Evolutionary conservation across 306 rosid species (phyloP).

Genomic region (Cicer chorassanicum): DNA sequence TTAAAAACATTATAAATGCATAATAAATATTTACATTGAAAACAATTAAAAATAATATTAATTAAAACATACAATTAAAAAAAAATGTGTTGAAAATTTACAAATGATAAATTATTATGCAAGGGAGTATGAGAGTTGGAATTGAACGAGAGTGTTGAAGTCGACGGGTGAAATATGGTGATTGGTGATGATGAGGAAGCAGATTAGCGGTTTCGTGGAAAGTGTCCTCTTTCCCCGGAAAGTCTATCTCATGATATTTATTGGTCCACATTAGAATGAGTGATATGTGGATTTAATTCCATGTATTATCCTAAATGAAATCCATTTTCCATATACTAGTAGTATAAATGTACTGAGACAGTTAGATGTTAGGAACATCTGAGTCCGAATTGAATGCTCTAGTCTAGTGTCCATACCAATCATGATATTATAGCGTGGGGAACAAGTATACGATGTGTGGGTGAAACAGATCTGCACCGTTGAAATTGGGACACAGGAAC

Average conservation of each 20-base stretch:
- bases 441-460: constrained; percentile 45
- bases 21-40: too few species aligned
- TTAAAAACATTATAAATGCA: too few species aligned
- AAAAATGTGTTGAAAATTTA: too few species aligned
- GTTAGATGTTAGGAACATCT: constrained; percentile 6
- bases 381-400: constrained; percentile 37
- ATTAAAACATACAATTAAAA: too few species aligned
- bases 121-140: constrained; percentile 4
- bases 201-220: constrained; percentile 68
- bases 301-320: background rate
- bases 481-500: constrained; percentile 35
- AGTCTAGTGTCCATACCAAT: constrained; percentile 47
- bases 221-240: constrained; percentile 60
- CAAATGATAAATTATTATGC: too few species aligned
- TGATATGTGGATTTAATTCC: constrained; percentile 52
- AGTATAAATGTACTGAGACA: too few species aligned
- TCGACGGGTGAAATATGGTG: constrained; percentile 46
- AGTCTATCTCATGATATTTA: constrained; percentile 59
- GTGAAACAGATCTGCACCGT: constrained; percentile 27
- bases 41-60: too few species aligned
- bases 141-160: constrained; percentile 40
- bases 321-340: background rate
- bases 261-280: constrained; percentile 65
- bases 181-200: constrained; percentile 57
- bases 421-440: constrained; percentile 57